phyloP scores from a whole-genome alignment of 1,284 basidiomycete genomes.

The Ustilago lituana region DNA sequence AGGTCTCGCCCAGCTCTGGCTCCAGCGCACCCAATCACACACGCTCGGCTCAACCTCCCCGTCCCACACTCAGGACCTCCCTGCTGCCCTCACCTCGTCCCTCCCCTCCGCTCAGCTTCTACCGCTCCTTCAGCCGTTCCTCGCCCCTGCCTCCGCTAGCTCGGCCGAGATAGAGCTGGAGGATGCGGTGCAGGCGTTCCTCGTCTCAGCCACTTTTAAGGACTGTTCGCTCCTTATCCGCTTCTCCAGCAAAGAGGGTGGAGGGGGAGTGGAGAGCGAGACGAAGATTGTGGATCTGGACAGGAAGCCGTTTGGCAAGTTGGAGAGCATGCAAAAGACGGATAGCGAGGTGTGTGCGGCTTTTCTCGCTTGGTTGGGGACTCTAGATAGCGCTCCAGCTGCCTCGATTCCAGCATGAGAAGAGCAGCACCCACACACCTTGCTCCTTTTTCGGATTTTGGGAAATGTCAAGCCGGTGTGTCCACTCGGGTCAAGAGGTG shows the following conservation, averaged over 20 bases:
- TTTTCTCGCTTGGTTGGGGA: constrained; percentile 27
- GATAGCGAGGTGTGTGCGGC: constrained; percentile 70
- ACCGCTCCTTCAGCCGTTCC: constrained; percentile 6
- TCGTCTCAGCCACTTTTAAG: constrained; percentile 92
- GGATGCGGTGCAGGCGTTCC: constrained; percentile 69
- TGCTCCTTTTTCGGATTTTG: too few relatives aligned
- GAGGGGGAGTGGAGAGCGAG: neutral
- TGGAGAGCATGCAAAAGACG: constrained; percentile 78
- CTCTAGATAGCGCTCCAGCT: neutral
- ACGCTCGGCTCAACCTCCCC: constrained; percentile 10
- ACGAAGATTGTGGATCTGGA: constrained; percentile 77
- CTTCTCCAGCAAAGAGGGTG: constrained; percentile 20
- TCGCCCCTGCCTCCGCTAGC: neutral
- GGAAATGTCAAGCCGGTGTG: too few relatives aligned
- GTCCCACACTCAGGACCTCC: neutral
- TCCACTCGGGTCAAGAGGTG: too few relatives aligned
- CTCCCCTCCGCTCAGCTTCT: constrained; percentile 9
- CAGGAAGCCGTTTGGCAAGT: constrained; percentile 76
- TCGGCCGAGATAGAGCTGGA: neutral
- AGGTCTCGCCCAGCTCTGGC: constrained; percentile 71
- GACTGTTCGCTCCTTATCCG: constrained; percentile 88
- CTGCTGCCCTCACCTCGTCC: constrained; percentile 1
- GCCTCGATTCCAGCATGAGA: too few relatives aligned
- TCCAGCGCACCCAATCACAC: constrained; percentile 19
- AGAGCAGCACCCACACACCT: too few relatives aligned